Percentiles rank a stretch among this genome's conserved stretches.
phyloP scores from a whole-genome alignment of 169 alveolate genomes.

The Eimeria sp. region DNA sequence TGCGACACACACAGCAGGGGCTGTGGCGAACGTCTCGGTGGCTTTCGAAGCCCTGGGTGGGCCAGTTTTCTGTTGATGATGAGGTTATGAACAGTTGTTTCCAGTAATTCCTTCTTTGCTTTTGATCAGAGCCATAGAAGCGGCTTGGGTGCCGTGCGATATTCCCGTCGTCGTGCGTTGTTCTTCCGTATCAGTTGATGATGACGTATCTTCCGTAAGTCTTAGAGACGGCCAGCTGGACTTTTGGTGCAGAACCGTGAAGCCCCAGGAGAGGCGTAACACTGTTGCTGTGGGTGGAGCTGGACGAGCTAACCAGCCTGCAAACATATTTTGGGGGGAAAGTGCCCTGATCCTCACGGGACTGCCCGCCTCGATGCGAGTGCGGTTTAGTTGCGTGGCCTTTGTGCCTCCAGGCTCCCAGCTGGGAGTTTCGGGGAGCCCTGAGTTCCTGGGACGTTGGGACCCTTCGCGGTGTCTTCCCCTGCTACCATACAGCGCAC shows the following conservation, averaged over 20 bases:
- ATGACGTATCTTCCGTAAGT: neutral
- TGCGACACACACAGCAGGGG: neutral
- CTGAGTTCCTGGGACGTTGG: slow-evolving; percentile 78
- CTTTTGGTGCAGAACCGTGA: neutral
- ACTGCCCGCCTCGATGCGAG: slow-evolving; percentile 17
- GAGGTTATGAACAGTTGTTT: neutral
- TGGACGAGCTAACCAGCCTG: too few relatives aligned
- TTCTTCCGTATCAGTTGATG: neutral
- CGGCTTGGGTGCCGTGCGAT: neutral
- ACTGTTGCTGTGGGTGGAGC: neutral
- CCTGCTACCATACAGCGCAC: slow-evolving; percentile 69
- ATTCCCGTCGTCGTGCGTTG: neutral
- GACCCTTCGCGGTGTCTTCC: slow-evolving; percentile 73
- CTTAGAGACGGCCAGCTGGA: neutral
- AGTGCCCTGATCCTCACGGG: neutral
- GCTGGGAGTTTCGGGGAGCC: slow-evolving; percentile 80
- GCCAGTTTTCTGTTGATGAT: neutral
- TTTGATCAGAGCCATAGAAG: neutral
- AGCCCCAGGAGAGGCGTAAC: neutral
- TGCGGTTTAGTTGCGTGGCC: slow-evolving; percentile 80
- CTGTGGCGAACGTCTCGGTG: neutral
- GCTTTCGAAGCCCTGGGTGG: neutral
- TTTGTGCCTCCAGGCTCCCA: slow-evolving; percentile 82
- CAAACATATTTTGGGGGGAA: neutral
- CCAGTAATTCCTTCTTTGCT: neutral